Conservation (phyloP, 768 basidiomycete species). For the Galerina marginata region DNA sequence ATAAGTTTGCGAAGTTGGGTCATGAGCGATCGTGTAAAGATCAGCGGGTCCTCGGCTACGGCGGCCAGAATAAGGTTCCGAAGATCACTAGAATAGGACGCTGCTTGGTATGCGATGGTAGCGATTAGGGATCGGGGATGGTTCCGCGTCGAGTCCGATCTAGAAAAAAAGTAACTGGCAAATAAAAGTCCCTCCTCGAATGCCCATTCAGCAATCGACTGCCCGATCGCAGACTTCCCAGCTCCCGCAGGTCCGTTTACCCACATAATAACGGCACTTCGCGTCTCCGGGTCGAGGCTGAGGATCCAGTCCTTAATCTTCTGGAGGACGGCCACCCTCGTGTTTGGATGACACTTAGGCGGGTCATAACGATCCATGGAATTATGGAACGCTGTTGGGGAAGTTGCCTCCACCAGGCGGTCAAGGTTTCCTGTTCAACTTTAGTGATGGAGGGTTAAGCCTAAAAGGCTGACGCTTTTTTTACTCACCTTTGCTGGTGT, state of each 20-base stretch:
- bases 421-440: too few relatives aligned
- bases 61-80: not conserved
- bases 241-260: slow-evolving; percentile 15
- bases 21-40: slow-evolving; percentile 6
- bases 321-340: slow-evolving; percentile 1
- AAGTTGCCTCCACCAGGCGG: not conserved
- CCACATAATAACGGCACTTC: slow-evolving; percentile 3
- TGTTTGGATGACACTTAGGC: slow-evolving; percentile 21
- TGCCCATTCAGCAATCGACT: slow-evolving; percentile 11
- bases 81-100: not conserved
- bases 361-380: slow-evolving; percentile 15
- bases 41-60: slow-evolving; percentile 2
- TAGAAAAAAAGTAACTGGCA: slow-evolving; percentile 15
- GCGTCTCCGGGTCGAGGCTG: not conserved
- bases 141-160: not conserved
- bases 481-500: too few relatives aligned
- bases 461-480: too few relatives aligned
- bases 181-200: not conserved
- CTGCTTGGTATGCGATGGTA: slow-evolving; percentile 12
- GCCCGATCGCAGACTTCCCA: slow-evolving; percentile 16
- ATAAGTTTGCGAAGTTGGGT: slow-evolving; percentile 2
- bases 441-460: too few relatives aligned
- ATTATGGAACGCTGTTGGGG: slow-evolving; percentile 6
- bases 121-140: not conserved
- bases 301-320: not conserved